Conservation (phyloP, 2,329 filamentous ascomycete genomes). For the Hypoxylon sp. region DNA sequence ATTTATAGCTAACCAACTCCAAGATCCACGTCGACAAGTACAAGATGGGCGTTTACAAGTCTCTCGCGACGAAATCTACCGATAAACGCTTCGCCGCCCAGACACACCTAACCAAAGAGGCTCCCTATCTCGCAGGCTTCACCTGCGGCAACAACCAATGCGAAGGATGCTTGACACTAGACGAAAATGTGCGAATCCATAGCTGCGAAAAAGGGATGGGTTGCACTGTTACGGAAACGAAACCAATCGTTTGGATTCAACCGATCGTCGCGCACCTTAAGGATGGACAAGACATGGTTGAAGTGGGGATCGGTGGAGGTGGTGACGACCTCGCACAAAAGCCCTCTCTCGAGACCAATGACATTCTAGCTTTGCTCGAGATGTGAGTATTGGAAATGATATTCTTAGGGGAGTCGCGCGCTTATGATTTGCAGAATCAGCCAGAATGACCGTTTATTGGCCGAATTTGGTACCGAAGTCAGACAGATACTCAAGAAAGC, state of each 20-base stretch:
- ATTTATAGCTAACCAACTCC: constrained; percentile 23
- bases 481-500: constrained; percentile 43
- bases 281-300: constrained; percentile 75
- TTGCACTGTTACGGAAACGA: constrained; percentile 65
- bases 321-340: constrained; percentile 79
- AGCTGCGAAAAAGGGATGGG: constrained; percentile 84
- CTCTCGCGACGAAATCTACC: constrained; percentile 65
- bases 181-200: constrained; percentile 77
- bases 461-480: constrained; percentile 30
- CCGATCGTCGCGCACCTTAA: constrained; percentile 79
- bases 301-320: constrained; percentile 84
- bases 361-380: constrained; percentile 65
- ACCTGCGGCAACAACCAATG: constrained; percentile 79
- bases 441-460: constrained; percentile 4
- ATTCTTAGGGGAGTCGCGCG: background rate
- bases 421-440: constrained; percentile 28
- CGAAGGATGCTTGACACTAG: constrained; percentile 78
- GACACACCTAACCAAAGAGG: constrained; percentile 68
- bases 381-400: constrained; percentile 52
- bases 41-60: constrained; percentile 79
- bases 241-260: constrained; percentile 78
- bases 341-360: constrained; percentile 70
- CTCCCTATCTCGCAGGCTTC: constrained; percentile 79
- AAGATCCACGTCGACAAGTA: constrained; percentile 88
- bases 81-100: constrained; percentile 59